A percentile compares a stretch with the other conserved stretches of the same genome.
phyloP scores from a whole-genome alignment of 2,329 filamentous ascomycete genomes.

The Capronia coronata region DNA sequence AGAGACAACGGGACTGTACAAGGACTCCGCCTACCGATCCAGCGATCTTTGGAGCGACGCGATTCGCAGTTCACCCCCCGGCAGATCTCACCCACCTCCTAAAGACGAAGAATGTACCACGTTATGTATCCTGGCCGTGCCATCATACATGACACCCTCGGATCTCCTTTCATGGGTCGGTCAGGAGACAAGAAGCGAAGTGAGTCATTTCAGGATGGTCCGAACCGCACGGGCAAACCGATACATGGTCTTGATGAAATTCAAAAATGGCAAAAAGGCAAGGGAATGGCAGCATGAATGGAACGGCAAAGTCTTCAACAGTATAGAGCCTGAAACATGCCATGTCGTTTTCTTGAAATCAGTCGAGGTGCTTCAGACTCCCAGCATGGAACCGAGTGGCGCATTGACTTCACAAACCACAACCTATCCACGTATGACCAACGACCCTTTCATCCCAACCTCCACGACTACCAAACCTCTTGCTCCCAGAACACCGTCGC shows the following conservation, averaged over 20 bases:
- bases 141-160: conserved; percentile 83
- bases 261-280: conserved; percentile 67
- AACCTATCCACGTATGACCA: conserved; percentile 55
- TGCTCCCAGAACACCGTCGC: conserved; percentile 70
- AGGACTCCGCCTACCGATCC: conserved; percentile 36
- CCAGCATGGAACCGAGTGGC: conserved; percentile 30
- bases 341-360: conserved; percentile 92
- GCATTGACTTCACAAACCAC: conserved; percentile 32
- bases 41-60: conserved; percentile 28
- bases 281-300: conserved; percentile 76
- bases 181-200: conserved; percentile 73
- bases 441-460: conserved; percentile 57
- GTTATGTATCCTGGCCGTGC: conserved; percentile 87
- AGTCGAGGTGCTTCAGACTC: conserved; percentile 70
- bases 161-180: conserved; percentile 91
- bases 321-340: conserved; percentile 89
- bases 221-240: conserved; percentile 81
- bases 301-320: conserved; percentile 90
- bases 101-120: conserved; percentile 69
- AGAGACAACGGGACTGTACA: conserved; percentile 59
- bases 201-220: conserved; percentile 92
- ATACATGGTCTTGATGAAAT: conserved; percentile 95
- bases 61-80: conserved; percentile 14
- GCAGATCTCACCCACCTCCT: conserved; percentile 21
- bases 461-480: conserved; percentile 54